Evolutionary conservation across 805 yeast species (phyloP), one percentile per base, ranked within the genome.

Genomic region (Candida boleticola): DNA sequence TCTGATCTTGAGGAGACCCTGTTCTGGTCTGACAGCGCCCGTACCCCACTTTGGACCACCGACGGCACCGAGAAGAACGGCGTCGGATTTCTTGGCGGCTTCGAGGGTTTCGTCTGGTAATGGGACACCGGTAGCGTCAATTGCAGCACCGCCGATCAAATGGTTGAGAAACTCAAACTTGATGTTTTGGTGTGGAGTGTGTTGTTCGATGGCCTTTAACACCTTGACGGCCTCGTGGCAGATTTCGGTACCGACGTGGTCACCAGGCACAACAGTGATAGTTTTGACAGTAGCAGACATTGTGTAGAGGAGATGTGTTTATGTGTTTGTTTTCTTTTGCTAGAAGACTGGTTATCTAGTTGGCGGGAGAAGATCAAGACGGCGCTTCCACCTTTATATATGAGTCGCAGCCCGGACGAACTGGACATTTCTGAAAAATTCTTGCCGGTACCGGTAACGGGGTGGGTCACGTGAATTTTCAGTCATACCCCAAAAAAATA

Each of bases 41-140:
- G 97, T 87, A 29, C 98, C 98, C 99, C 99, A 93, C 70, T 93
- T 93, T 47, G 99, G 99, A 26, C 99, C 99, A 49, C 99, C 99
- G 26, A 93, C 99, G 6, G 99, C 97, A 52, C 99, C 99, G 43
- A 93, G 75, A 51, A 93, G 72, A n/a, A 93, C 96, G 20, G 98
- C 99, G 61, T 92, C 95, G 1, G 98, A 84, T 35, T 71, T 69
- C 66, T 88, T 89, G 29, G 97, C 78, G 7, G 96, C 89, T 36
- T 71, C 85, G 37, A 93, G 74, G 3, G 97, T 77, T 44, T 76
- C 92, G 46, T 85, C 95, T 13, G 97, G 85, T 50, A 93, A 74
- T 45, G 99, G 97, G 39, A 63, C 83, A 41, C 99, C 99, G 35
- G 95, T 84, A 43, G 97, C 97, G 63, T 93, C 99, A 58, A 93